Percentiles rank a stretch among this genome's conserved stretches.
These are phyloP conservation scores for Suillus plorans DNA, from an alignment of 768 basidiomycete genomes.

Conservation along the genomic window DNA sequence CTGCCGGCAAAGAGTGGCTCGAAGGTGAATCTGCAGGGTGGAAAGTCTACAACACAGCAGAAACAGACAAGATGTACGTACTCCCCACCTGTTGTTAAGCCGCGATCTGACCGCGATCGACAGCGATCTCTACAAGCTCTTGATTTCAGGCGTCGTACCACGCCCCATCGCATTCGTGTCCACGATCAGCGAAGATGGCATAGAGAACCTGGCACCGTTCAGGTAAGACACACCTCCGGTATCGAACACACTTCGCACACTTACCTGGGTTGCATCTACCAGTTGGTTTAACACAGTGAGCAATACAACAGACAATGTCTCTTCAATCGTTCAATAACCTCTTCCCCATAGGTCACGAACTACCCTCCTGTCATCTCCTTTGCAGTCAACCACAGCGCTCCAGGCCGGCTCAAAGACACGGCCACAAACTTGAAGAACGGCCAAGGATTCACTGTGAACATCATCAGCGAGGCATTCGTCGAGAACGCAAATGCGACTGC, in stretches of 20 bases:
- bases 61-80: too few species aligned
- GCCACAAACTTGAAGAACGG: slow-evolving; percentile 44
- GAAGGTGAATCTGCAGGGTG: too few species aligned
- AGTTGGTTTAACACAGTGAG: slow-evolving; percentile 31
- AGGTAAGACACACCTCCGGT: slow-evolving; percentile 24
- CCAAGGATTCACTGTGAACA: slow-evolving; percentile 51
- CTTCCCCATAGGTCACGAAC: slow-evolving; percentile 16
- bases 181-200: slow-evolving; percentile 32
- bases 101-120: too few species aligned
- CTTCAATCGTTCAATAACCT: too few species aligned
- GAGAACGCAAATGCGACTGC: slow-evolving; percentile 38
- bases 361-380: slow-evolving; percentile 40
- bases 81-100: neutral
- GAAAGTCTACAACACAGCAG: too few species aligned
- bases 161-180: slow-evolving; percentile 49
- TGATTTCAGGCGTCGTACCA: slow-evolving; percentile 41
- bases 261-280: neutral
- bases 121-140: slow-evolving; percentile 30
- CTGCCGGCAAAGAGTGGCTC: too few species aligned
- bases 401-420: slow-evolving; percentile 41
- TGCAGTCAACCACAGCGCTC: slow-evolving; percentile 18
- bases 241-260: neutral
- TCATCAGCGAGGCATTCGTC: slow-evolving; percentile 52
- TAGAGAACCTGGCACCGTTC: slow-evolving; percentile 43
- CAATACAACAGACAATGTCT: neutral